Evolutionary conservation across 495 filamentous ascomycete species (phyloP).

Genomic region (Hypoxylon subgilvum): DNA sequence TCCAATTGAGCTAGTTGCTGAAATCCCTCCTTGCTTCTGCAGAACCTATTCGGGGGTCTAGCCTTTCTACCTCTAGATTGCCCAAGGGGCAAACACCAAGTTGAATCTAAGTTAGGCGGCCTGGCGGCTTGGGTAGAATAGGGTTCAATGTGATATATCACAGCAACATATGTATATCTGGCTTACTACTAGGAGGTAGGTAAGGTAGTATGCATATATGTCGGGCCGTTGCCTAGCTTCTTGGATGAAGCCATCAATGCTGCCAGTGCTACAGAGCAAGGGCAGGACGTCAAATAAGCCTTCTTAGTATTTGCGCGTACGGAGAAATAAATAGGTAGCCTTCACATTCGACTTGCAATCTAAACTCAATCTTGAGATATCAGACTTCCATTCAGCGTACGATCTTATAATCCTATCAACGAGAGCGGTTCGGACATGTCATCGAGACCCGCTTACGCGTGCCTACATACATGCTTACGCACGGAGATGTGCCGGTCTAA

Average conservation of each 20-base stretch:
- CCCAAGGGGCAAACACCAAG: constrained; percentile 20
- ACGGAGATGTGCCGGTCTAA: not conserved
- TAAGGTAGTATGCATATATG: not conserved
- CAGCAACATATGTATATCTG: constrained; percentile 11
- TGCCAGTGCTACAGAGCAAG: no score
- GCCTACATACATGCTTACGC: no score
- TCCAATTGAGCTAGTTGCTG: constrained; percentile 19
- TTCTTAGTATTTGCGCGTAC: not conserved
- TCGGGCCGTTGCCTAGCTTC: not conserved
- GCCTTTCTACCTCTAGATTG: not conserved
- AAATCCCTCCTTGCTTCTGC: constrained; percentile 35
- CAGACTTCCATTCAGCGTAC: not conserved
- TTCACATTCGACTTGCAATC: not conserved
- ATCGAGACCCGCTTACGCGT: no score
- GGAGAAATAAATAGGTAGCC: not conserved
- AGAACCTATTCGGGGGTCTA: constrained; percentile 6
- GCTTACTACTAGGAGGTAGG: not conserved
- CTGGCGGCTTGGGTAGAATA: no score
- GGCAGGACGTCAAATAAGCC: not conserved
- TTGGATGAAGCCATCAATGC: constrained; percentile 1
- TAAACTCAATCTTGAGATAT: not conserved
- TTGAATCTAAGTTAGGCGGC: no score
- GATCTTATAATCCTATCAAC: no score
- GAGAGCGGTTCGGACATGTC: no score
- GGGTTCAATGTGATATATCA: not conserved